A percentile compares a stretch with the other conserved stretches of the same genome.
phyloP scores from a whole-genome alignment of 2,329 filamentous ascomycete species.

The Cladosporium colombiae region DNA sequence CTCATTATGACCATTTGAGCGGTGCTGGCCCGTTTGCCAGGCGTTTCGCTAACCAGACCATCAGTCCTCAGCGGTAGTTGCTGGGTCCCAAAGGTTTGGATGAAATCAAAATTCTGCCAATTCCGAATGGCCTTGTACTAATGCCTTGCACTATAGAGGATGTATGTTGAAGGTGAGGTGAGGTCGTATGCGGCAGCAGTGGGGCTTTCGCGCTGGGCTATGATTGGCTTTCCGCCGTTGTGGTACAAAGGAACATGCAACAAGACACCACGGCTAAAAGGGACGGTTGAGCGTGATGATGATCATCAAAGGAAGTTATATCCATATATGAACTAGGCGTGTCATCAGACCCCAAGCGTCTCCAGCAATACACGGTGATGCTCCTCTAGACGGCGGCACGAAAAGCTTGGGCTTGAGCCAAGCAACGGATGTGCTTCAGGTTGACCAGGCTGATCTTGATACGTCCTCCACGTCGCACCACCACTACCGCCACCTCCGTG shows the following conservation, averaged over 20 bases:
- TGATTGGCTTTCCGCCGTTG: neutral
- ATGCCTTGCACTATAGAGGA: neutral
- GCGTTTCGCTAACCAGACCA: conserved; percentile 3
- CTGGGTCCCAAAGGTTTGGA: neutral
- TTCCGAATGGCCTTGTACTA: neutral
- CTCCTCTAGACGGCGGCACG: neutral
- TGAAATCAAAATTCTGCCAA: neutral
- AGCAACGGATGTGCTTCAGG: conserved; percentile 5
- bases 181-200: neutral
- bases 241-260: neutral
- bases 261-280: neutral
- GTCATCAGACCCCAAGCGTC: neutral
- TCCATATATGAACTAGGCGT: neutral
- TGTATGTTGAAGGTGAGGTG: neutral
- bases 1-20: neutral
- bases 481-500: conserved; percentile 9
- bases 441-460: conserved; percentile 15
- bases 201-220: neutral
- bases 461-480: conserved; percentile 16
- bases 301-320: neutral
- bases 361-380: too few species aligned
- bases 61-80: conserved; percentile 2
- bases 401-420: conserved; percentile 18
- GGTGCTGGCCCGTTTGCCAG: neutral
- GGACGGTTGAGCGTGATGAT: neutral